Evolutionary conservation across 2,329 filamentous ascomycete genomes (phyloP), one percentile per base, ranked within the genome.

Genomic region (Exophiala dermatitidis): DNA sequence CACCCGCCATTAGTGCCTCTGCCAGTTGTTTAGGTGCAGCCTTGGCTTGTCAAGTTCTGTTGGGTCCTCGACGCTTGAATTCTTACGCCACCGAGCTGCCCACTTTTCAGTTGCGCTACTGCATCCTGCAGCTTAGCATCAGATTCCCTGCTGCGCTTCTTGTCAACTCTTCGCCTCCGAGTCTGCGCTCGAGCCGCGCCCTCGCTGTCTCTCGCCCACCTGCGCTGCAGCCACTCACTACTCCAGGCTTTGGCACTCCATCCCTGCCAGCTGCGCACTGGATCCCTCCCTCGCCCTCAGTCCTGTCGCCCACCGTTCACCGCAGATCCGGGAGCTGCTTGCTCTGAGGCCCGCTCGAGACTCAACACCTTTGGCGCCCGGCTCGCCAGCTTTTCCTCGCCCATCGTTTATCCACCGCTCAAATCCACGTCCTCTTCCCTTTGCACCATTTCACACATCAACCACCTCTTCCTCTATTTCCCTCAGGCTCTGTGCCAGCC

Each of bases 291-390:
- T 42, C 44, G 33, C 46, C 41, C 31, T 28, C 33, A 30, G 38
- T 41, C 43, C 47, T 57, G 9, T 43, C 31, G 53, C 46, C 45
- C 51, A 44, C 34, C 45, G 56, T 37, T 46, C 56, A 62, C 46
- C 46, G 54, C 33, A 54, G 57, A 57, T 57, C 57, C 56, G 53
- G 19, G 53, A 52, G 48, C 53, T 51, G 28, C 31, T 42, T 56
- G 52, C 56, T 50, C 47, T 48, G 54, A 58, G 52, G 58, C 49
- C 43, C 50, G 47, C 54, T 60, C 54, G 52, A 58, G 55, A 58
- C 42, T 57, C 58, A 60, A 58, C 58, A 52, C 54, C 58, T 58
- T 60, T 54, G 41, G 44, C 44, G 41, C 32, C 42, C 36, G 41
- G 44, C 47, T 50, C 50, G 47, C 53, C 57, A 50, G 52, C 49